A percentile compares a stretch with the other conserved stretches of the same genome.
Conservation (phyloP, 768 basidiomycete species). For the Boletus sp. region DNA sequence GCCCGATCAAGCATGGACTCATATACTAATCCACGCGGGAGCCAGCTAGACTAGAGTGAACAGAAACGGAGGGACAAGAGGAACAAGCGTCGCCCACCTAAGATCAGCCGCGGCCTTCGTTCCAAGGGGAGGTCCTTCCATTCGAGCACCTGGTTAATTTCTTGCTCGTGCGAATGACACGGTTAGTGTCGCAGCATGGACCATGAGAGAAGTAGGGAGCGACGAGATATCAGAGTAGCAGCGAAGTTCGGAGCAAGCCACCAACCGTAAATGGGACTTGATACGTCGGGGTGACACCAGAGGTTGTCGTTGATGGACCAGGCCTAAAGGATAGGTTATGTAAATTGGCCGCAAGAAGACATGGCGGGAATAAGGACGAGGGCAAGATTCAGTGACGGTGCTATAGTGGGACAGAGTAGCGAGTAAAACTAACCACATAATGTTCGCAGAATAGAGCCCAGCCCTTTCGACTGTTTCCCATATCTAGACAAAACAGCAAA, state of each 20-base stretch:
- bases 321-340: constrained; percentile 6
- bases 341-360: not conserved
- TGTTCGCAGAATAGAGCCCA: constrained; percentile 71
- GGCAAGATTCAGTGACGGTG: not conserved
- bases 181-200: not conserved
- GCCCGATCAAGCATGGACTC: constrained; percentile 85
- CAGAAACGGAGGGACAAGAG: not conserved
- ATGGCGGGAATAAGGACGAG: not conserved
- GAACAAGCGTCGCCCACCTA: constrained; percentile 39
- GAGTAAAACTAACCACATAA: constrained; percentile 71
- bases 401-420: not conserved
- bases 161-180: constrained; percentile 35
- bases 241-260: not conserved
- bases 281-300: constrained; percentile 14
- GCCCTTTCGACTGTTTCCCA: constrained; percentile 83
- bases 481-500: constrained; percentile 45
- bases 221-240: not conserved
- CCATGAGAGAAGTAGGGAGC: not conserved
- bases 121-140: constrained; percentile 70
- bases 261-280: constrained; percentile 16
- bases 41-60: not conserved
- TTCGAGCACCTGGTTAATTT: constrained; percentile 64
- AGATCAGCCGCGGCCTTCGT: constrained; percentile 68
- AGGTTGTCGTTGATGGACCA: constrained; percentile 7
- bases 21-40: constrained; percentile 46